Percentiles rank a stretch among this genome's conserved stretches.
phyloP scores from a whole-genome alignment of 2,329 filamentous ascomycete species.

The Aureobasidium sp. region DNA sequence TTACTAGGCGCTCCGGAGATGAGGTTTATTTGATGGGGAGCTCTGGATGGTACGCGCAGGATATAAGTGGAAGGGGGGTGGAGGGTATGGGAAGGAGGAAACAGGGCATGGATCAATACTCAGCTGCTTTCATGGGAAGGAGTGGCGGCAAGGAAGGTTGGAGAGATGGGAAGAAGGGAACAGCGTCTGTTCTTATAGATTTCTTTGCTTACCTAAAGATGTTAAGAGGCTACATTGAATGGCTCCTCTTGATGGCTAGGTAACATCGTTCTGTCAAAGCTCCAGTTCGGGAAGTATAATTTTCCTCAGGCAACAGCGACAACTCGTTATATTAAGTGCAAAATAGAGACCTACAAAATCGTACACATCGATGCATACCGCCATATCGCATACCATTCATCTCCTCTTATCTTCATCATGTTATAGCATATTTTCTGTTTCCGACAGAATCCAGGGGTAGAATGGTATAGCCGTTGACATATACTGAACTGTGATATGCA shows the following conservation, averaged over 20 bases:
- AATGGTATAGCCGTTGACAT: conserved; percentile 2
- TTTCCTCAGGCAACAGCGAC: too few species aligned
- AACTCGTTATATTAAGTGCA: too few species aligned
- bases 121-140: not conserved
- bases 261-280: too few species aligned
- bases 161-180: not conserved
- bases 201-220: not conserved
- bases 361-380: too few species aligned
- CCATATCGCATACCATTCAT: too few species aligned
- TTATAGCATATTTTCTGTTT: not conserved
- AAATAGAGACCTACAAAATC: too few species aligned
- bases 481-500: not conserved
- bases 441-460: not conserved
- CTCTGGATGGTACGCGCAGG: not conserved
- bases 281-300: too few species aligned
- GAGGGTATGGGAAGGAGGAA: too few species aligned
- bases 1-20: not conserved
- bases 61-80: too few species aligned
- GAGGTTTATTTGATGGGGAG: not conserved
- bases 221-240: too few species aligned
- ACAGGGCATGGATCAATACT: not conserved
- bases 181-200: not conserved
- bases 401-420: too few species aligned
- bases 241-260: too few species aligned
- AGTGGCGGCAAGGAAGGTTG: not conserved